Evolutionary conservation across 768 basidiomycete genomes (phyloP), one percentile per base, ranked within the genome.

Genomic region (Exidia glandulosa): DNA sequence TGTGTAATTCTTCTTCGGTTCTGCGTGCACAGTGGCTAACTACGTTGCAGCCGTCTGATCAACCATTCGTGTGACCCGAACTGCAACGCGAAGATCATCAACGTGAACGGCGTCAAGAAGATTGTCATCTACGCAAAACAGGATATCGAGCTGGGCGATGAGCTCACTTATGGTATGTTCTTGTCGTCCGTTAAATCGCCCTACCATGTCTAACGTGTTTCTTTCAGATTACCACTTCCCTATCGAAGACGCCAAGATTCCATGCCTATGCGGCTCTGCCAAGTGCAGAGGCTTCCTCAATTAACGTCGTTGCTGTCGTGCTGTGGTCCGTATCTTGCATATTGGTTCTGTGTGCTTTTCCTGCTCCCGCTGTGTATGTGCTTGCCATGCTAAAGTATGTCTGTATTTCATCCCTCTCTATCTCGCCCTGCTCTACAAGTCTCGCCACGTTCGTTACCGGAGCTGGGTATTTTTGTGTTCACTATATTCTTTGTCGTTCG

Each of bases 121-220:
- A 99, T 99, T 67, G 96, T 99, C 69, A 99, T 99, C 57, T 99
- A 99, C 71, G 96, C 96, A 32, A 96, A 97, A 73, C 84, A 90
- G 66, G 90, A 90, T 65, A 94, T 99, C 67, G 88, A 95, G 65
- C 84, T 94, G 27, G 96, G 96, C 57, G 94, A 96, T 68, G 96
- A 99, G 75, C 95, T 98, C 68, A 96, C 94, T 57, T 95, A 96
- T 75, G 91, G 90, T 91, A 65, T 59, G 86, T 75, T n/a, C n/a
- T n/a, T n/a, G n/a, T n/a, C n/a, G n/a, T n/a, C n/a, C n/a, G n/a
- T n/a, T n/a, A n/a, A n/a, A n/a, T n/a, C n/a, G n/a, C n/a, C n/a
- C n/a, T n/a, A n/a, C n/a, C n/a, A n/a, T n/a, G 23, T 9, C 30
- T 27, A 25, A 2, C 31, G 12, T n/a, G 1, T 32, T 10, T 31